These are phyloP conservation scores for Coniochaeta pulveracea DNA, from an alignment of 2,329 filamentous ascomycete species.

Conservation along the genomic window DNA sequence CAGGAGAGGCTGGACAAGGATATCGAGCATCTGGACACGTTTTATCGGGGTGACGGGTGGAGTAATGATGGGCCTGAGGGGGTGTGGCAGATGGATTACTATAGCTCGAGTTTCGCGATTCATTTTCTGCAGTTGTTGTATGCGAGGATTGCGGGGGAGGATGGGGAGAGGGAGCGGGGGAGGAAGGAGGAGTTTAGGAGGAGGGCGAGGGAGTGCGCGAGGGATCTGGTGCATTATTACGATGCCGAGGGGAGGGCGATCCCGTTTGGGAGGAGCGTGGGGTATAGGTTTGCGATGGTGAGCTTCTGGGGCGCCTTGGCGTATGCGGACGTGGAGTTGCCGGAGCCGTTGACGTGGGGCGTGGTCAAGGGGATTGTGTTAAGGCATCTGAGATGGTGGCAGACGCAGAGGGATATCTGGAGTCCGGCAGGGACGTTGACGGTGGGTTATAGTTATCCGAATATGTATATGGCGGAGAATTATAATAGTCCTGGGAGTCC, in stretches of 20 bases:
- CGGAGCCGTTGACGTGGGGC: slow-evolving; percentile 63
- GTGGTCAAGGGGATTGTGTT: slow-evolving; percentile 68
- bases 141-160: slow-evolving; percentile 55
- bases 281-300: slow-evolving; percentile 79
- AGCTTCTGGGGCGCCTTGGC: slow-evolving; percentile 72
- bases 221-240: slow-evolving; percentile 67
- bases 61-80: slow-evolving; percentile 70
- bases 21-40: slow-evolving; percentile 68
- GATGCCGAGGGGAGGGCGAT: slow-evolving; percentile 61
- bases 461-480: slow-evolving; percentile 65
- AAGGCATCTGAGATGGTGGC: slow-evolving; percentile 70
- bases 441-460: slow-evolving; percentile 68
- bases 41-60: slow-evolving; percentile 75
- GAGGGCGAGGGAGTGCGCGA: slow-evolving; percentile 53
- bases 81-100: slow-evolving; percentile 79
- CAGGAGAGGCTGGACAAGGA: slow-evolving; percentile 60
- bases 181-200: slow-evolving; percentile 59
- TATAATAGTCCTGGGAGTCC: slow-evolving; percentile 67
- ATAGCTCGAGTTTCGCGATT: slow-evolving; percentile 73
- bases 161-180: slow-evolving; percentile 54
- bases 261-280: slow-evolving; percentile 67
- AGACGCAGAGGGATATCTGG: slow-evolving; percentile 64
- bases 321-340: slow-evolving; percentile 64
- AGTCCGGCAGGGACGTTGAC: slow-evolving; percentile 63
- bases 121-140: slow-evolving; percentile 72